These are phyloP conservation scores for Leccinum subrobustum DNA, from an alignment of 1,284 basidiomycete genomes.

Conservation along the genomic window DNA sequence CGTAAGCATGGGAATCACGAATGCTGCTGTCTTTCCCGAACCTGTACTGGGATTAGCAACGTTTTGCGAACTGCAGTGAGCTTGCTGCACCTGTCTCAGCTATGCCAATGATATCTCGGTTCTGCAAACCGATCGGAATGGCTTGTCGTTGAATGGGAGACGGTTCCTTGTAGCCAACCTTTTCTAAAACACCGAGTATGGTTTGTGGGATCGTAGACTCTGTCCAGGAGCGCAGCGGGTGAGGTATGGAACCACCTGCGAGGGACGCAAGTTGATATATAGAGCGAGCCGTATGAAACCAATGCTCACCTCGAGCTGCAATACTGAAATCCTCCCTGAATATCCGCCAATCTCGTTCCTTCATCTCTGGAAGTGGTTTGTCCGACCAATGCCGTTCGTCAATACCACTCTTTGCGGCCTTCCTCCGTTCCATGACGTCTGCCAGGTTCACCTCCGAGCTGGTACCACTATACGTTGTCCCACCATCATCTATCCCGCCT, in stretches of 20 bases:
- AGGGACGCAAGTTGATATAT: conserved; percentile 1
- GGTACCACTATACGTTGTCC: conserved; percentile 33
- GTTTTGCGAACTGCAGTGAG: neutral
- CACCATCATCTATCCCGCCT: conserved; percentile 83
- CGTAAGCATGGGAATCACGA: conserved; percentile 96
- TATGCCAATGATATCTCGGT: conserved; percentile 96
- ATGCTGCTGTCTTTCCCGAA: conserved; percentile 99
- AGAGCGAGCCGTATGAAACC: neutral
- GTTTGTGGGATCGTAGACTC: conserved; percentile 82
- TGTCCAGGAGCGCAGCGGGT: conserved; percentile 88
- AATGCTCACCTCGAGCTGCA: conserved; percentile 70
- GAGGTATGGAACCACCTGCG: conserved; percentile 87
- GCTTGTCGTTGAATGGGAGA: conserved; percentile 97
- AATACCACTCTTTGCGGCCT: conserved; percentile 77
- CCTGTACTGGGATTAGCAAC: conserved; percentile 46
- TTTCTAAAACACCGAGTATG: conserved; percentile 84
- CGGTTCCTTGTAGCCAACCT: conserved; percentile 95
- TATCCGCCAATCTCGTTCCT: conserved; percentile 98
- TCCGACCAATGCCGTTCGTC: conserved; percentile 98
- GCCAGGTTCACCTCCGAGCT: conserved; percentile 53
- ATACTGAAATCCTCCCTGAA: conserved; percentile 99
- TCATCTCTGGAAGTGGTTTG: conserved; percentile 93
- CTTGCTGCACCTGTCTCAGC: conserved; percentile 83
- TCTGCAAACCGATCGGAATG: conserved; percentile 95
- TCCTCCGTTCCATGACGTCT: conserved; percentile 78